These are phyloP conservation scores for Penicillium longicatenatum DNA, from an alignment of 495 filamentous ascomycete species.

Conservation along the genomic window DNA sequence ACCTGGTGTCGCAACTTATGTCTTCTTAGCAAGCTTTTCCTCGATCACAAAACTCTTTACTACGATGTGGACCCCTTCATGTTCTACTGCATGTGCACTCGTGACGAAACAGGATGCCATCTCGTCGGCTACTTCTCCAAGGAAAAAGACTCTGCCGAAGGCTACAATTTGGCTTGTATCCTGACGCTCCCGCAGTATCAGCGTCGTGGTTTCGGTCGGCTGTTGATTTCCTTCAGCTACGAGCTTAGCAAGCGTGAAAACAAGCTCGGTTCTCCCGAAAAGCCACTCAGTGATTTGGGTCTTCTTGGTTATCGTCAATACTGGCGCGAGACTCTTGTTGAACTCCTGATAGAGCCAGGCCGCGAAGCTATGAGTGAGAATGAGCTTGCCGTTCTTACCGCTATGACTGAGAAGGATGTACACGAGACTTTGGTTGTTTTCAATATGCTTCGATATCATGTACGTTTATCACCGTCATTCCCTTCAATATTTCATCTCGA, in stretches of 20 bases:
- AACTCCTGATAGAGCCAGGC: slow-evolving; percentile 65
- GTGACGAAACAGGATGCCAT: slow-evolving; percentile 85
- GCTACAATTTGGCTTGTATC: slow-evolving; percentile 98
- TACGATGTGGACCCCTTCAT: slow-evolving; percentile 98
- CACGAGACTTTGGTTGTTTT: slow-evolving; percentile 89
- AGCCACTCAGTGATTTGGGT: slow-evolving; percentile 91
- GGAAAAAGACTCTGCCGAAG: slow-evolving; percentile 94
- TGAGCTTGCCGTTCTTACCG: slow-evolving; percentile 70
- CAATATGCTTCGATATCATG: slow-evolving; percentile 90
- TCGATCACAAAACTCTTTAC: slow-evolving; percentile 99
- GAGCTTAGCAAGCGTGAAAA: slow-evolving; percentile 93
- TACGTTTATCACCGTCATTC: slow-evolving; percentile 31
- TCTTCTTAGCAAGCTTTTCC: slow-evolving; percentile 90
- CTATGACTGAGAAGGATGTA: slow-evolving; percentile 96
- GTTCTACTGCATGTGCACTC: slow-evolving; percentile 96
- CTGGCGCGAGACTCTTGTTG: slow-evolving; percentile 92
- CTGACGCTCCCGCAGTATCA: slow-evolving; percentile 95
- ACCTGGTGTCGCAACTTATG: slow-evolving; percentile 98
- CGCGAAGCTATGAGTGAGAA: slow-evolving; percentile 76
- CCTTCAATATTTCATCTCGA: neutral
- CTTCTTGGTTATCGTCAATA: slow-evolving; percentile 91
- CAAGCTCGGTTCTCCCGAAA: slow-evolving; percentile 93
- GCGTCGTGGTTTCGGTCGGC: slow-evolving; percentile 85
- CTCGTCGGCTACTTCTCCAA: slow-evolving; percentile 97
- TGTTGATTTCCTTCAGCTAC: slow-evolving; percentile 97